phyloP scores from a whole-genome alignment of 179 eudicot genomes.

The Silene coronaria region DNA sequence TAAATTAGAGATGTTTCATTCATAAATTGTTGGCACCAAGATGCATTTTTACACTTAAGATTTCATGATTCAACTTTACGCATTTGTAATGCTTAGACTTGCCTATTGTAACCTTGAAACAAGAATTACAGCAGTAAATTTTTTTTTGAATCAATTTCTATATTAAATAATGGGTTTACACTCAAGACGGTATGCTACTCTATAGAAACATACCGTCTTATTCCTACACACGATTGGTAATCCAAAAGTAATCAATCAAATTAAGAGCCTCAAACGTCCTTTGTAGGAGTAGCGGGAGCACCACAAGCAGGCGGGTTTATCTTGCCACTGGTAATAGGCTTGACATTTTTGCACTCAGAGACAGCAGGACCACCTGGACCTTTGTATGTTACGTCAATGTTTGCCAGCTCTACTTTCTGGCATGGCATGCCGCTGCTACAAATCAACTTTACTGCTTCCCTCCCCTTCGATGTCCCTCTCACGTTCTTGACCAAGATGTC shows the following conservation, averaged over 20 bases:
- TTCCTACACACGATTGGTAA: neutral
- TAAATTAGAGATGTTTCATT: too few relatives aligned
- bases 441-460: slow-evolving; percentile 29
- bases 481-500: slow-evolving; percentile 29
- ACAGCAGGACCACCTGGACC: slow-evolving; percentile 26
- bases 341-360: slow-evolving; percentile 28
- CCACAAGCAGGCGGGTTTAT: slow-evolving; percentile 28
- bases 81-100: too few relatives aligned
- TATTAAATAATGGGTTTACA: neutral
- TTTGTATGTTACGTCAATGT: slow-evolving; percentile 26
- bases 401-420: slow-evolving; percentile 21
- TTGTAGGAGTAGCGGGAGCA: slow-evolving; percentile 19
- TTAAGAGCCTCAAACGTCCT: neutral
- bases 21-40: too few relatives aligned
- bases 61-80: too few relatives aligned
- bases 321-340: slow-evolving; percentile 25
- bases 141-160: neutral
- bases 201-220: neutral
- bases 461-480: slow-evolving; percentile 21
- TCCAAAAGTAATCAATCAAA: neutral
- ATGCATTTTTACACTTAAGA: too few relatives aligned
- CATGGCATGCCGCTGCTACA: slow-evolving; percentile 31
- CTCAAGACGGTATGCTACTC: neutral
- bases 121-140: neutral
- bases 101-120: too few relatives aligned